Evolutionary conservation across 2,329 filamentous ascomycete genomes (phyloP), one percentile per base, ranked within the genome.

Genomic region (Colletotrichum sansevieriae): DNA sequence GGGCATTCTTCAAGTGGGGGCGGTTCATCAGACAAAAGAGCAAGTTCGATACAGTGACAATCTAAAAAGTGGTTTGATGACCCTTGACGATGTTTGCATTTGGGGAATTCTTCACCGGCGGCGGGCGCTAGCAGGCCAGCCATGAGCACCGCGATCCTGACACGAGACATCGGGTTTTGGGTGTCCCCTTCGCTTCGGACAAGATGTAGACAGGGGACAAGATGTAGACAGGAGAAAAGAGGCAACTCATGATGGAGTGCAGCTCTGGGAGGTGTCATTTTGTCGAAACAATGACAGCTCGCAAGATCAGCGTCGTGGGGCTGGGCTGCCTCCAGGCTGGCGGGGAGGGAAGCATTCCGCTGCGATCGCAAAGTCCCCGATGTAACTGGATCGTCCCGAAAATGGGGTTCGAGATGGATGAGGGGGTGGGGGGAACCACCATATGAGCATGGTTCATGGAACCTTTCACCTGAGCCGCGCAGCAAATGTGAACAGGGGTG

Each of bases 1-100:
- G 84, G 81, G 77, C 85, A 0, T 75, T 88, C 13, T 87, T 84
- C 75, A 83, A 79, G 60, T 87, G 76, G 41, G 86, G 86, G 0
- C 78, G 80, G 46, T 63, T 47, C 1, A 78, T 86, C 22, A 76
- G 82, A n/a, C 74, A 72, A 0, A 77, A 72, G 68, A 83, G 81
- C 65, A 77, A 75, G 44, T 84, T 83, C 47, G 77, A 79, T 65
- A 81, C 79, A 2, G 77, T 76, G 6, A 70, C 62, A 15, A 73
- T 74, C 33, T 77, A 55, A 69, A 1, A 8, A 25, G 75, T 49
- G 81, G 78, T 43, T 33, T 13, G 76, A 75, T 4, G 25, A 60
- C 25, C 52, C 52, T n/a, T 49, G 43, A 43, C 22, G 46, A 60
- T 37, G 12, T 25, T 25, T n/a, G 52, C 18, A 20, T 5, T 1